These are phyloP conservation scores for Plasmodium chabaudi DNA, from an alignment of 169 alveolate genomes.

Conservation along the genomic window DNA sequence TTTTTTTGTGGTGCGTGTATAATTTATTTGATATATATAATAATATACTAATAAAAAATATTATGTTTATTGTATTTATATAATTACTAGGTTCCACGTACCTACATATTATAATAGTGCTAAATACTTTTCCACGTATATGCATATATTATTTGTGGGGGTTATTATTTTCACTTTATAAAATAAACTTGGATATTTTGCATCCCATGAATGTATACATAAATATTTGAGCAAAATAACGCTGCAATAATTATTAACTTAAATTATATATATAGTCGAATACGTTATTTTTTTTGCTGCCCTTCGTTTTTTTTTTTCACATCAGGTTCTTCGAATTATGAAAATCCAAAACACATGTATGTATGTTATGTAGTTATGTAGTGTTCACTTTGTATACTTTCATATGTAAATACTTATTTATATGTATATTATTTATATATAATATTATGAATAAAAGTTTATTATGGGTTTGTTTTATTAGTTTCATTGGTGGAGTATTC, in stretches of 20 bases:
- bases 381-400: slow-evolving; percentile 15
- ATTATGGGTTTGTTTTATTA: not conserved
- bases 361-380: no score
- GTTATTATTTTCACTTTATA: not conserved
- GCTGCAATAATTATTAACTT: no score
- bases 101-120: not conserved
- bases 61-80: not conserved
- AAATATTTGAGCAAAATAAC: slow-evolving; percentile 17
- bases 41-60: not conserved
- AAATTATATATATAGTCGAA: no score
- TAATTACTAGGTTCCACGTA: not conserved
- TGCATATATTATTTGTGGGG: not conserved
- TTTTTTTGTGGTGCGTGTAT: not conserved
- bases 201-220: not conserved
- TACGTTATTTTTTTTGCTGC: no score
- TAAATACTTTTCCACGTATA: not conserved
- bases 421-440: not conserved
- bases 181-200: not conserved
- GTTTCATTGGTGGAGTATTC: slow-evolving; percentile 5
- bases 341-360: not conserved
- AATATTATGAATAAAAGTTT: not conserved
- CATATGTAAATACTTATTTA: slow-evolving; percentile 6
- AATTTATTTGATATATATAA: not conserved
- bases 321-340: slow-evolving; percentile 7
- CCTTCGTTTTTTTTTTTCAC: slow-evolving; percentile 4